Evolutionary conservation across 345 rosid genomes (phyloP), one percentile per base, ranked within the genome.

Genomic region (Jatropha curcas): DNA sequence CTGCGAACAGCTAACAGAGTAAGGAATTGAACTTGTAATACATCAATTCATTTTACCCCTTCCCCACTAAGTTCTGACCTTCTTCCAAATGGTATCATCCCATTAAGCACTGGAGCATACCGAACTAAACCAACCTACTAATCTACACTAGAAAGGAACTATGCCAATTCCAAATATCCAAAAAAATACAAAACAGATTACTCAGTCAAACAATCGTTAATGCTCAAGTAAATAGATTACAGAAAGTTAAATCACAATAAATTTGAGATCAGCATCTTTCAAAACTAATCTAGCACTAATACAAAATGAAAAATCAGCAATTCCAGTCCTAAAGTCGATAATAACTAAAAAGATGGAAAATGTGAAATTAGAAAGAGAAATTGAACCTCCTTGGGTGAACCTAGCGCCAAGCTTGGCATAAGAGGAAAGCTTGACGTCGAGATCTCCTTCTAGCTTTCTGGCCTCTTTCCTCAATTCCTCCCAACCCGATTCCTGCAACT

Each of bases 401-500:
- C 98, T 86, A 31, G 97, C 82, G 33, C 99, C 99, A 57, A 96
- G 93, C 82, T 96, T 96, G 55, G 98, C 99, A 65, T 96, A 96
- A 30, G 98, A 93, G 63, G 98, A 91, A 70, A 96, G 95, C 85
- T 96, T 96, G 60, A 95, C 96, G 59, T 94, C 99, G 75, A 94
- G 93, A 90, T 94, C 98, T 74, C 97, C 94, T 82, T 92, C 99
- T 79, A 93, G 81, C 86, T 90, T 95, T 64, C 98, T 88, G 61
- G 98, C 98, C 65, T 91, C 96, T 70, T 83, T 85, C 82, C 99
- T 85, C 68, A 93, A 85, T 71, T 95, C 99, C 79, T 90, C 99
- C 97, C 99, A 95, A 31, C 98, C 98, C 33, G 97, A 91, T 79
- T 95, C 98, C 84, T 92, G 98, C 66, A 92, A 82, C 86, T 89